Conservation (phyloP, 2,329 filamentous ascomycete genomes). For the Aplosporella prunicola region DNA sequence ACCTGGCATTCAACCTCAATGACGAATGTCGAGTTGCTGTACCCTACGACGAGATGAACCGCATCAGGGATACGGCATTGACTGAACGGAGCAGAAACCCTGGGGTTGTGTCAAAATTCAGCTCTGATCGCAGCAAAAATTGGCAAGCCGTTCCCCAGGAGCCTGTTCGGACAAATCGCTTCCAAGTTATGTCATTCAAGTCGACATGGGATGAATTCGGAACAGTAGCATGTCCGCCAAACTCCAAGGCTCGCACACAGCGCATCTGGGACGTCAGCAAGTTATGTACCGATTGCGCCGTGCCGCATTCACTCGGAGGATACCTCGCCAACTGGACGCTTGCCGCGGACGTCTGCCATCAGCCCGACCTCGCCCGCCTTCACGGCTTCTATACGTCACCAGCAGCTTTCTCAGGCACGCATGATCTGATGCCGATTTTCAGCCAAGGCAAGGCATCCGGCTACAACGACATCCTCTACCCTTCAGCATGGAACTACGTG, state of each 20-base stretch:
- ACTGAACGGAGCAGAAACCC: conserved; percentile 7
- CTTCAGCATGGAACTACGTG: conserved; percentile 53
- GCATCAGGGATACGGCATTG: not conserved
- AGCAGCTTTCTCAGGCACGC: conserved; percentile 51
- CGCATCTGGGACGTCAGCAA: conserved; percentile 50
- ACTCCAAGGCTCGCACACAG: conserved; percentile 11
- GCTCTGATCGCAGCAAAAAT: conserved; percentile 25
- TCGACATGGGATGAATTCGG: conserved; percentile 34
- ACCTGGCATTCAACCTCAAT: conserved; percentile 53
- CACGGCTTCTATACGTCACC: conserved; percentile 65
- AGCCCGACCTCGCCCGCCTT: conserved; percentile 64
- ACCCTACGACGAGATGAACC: conserved; percentile 28
- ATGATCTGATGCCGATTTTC: conserved; percentile 63
- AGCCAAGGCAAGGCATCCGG: conserved; percentile 62
- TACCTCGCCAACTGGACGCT: conserved; percentile 58
- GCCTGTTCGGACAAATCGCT: conserved; percentile 15
- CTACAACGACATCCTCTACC: conserved; percentile 70
- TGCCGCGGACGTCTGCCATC: conserved; percentile 61
- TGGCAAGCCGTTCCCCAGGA: conserved; percentile 29
- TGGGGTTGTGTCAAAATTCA: conserved; percentile 23
- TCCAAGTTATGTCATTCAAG: conserved; percentile 27
- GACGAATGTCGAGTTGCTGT: conserved; percentile 50
- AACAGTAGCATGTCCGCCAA: conserved; percentile 42
- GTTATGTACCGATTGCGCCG: conserved; percentile 55
- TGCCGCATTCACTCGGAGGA: conserved; percentile 56